Percentiles rank a stretch among this genome's conserved stretches.
Evolutionary conservation across 2,329 filamentous ascomycete species (phyloP).

Genomic region (Chaetothyriales sp.): DNA sequence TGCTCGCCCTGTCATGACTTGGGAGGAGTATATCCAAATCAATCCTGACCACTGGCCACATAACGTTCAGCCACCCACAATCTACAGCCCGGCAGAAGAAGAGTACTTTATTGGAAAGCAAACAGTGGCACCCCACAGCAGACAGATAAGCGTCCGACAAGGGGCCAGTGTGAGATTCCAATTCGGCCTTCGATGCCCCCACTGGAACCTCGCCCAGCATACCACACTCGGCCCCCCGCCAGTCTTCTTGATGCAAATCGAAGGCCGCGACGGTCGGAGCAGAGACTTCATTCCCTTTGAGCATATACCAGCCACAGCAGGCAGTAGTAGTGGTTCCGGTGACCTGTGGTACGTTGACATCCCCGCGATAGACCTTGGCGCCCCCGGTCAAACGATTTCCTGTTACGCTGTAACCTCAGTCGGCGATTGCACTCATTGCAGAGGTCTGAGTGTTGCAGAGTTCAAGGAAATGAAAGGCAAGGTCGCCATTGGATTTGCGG

Average conservation of each 20-base stretch:
- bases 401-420: conserved; percentile 47
- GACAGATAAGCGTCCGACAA: conserved; percentile 47
- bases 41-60: conserved; percentile 32
- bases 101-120: conserved; percentile 38
- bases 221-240: conserved; percentile 52
- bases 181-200: conserved; percentile 62
- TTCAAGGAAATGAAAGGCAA: conserved; percentile 32
- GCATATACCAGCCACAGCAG: conserved; percentile 24
- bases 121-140: conserved; percentile 46
- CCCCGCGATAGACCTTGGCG: conserved; percentile 45
- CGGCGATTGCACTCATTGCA: conserved; percentile 34
- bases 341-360: conserved; percentile 74
- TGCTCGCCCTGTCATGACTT: conserved; percentile 38
- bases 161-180: conserved; percentile 54
- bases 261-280: conserved; percentile 50
- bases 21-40: conserved; percentile 69
- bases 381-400: conserved; percentile 51
- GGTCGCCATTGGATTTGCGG: conserved; percentile 35
- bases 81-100: conserved; percentile 33
- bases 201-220: conserved; percentile 57
- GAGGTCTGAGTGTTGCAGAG: conserved; percentile 36
- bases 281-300: conserved; percentile 57
- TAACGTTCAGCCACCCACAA: conserved; percentile 28
- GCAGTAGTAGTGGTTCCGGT: conserved; percentile 59
- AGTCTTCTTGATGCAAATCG: conserved; percentile 53